phyloP scores from a whole-genome alignment of 768 basidiomycete genomes.

The Boletus reticulatus region DNA sequence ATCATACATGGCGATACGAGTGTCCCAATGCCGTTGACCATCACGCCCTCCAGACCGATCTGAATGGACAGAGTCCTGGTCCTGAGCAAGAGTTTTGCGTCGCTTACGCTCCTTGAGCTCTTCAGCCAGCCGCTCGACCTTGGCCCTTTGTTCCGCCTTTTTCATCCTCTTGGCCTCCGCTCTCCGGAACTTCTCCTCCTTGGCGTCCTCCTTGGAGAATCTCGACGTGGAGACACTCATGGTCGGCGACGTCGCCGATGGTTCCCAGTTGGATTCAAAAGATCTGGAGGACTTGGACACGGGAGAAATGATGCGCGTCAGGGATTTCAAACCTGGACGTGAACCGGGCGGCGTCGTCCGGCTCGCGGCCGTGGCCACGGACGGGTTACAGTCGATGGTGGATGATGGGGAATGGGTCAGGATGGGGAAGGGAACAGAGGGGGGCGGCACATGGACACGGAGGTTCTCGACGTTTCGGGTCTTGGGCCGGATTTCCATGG shows the following conservation, averaged over 20 bases:
- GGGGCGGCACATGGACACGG: constrained; percentile 29
- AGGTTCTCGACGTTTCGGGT: constrained; percentile 30
- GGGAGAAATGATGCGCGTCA: constrained; percentile 30
- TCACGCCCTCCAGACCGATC: constrained; percentile 17
- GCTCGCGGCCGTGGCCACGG: background rate
- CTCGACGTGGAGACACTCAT: constrained; percentile 8
- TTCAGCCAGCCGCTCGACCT: constrained; percentile 42
- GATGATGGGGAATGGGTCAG: constrained; percentile 16
- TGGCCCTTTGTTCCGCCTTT: constrained; percentile 41
- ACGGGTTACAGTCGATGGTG: constrained; percentile 3
- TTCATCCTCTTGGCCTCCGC: constrained; percentile 42
- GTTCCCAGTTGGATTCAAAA: constrained; percentile 4
- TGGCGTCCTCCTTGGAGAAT: constrained; percentile 22
- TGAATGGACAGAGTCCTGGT: constrained; percentile 32
- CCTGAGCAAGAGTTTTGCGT: constrained; percentile 28
- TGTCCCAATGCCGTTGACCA: constrained; percentile 21
- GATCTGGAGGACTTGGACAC: constrained; percentile 14
- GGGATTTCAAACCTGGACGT: constrained; percentile 15
- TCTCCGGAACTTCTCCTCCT: constrained; percentile 43
- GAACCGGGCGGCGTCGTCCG: background rate
- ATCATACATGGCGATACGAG: constrained; percentile 31
- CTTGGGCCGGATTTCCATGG: constrained; percentile 17
- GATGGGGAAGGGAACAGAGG: constrained; percentile 14
- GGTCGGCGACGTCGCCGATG: constrained; percentile 19
- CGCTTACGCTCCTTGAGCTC: constrained; percentile 41